phyloP scores from a whole-genome alignment of 805 yeast species.

The Candida caryicola region DNA sequence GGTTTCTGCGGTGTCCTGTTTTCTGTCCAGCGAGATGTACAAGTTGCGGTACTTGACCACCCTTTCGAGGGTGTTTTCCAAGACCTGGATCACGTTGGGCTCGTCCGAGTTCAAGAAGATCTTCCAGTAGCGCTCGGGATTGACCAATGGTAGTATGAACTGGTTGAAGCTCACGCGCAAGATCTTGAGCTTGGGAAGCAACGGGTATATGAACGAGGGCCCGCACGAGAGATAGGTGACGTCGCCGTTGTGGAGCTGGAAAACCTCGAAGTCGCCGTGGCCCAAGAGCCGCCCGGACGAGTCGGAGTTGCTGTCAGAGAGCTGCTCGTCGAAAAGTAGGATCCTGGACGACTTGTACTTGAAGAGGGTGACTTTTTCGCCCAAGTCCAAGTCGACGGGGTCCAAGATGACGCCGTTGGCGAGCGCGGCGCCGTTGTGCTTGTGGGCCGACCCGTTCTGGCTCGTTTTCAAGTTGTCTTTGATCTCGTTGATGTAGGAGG shows the following conservation, averaged over 20 bases:
- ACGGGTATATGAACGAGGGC: constrained; percentile 65
- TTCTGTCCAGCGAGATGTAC: constrained; percentile 10
- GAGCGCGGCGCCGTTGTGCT: constrained; percentile 1
- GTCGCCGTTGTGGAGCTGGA: constrained; percentile 54
- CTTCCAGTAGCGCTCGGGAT: constrained; percentile 77
- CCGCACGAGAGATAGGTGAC: constrained; percentile 68
- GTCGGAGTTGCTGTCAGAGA: constrained; percentile 14
- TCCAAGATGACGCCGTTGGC: constrained; percentile 9
- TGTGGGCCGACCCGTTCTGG: not conserved
- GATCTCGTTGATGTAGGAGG: constrained; percentile 23
- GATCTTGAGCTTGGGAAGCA: constrained; percentile 61
- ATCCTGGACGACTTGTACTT: constrained; percentile 30
- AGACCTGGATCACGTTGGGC: constrained; percentile 18
- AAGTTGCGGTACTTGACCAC: constrained; percentile 45
- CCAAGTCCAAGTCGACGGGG: constrained; percentile 24
- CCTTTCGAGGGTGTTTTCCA: constrained; percentile 37
- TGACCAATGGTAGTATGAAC: constrained; percentile 63
- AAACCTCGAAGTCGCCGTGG: constrained; percentile 58
- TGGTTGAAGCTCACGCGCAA: constrained; percentile 46
- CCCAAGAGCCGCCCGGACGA: constrained; percentile 51
- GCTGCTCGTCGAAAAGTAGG: constrained; percentile 35
- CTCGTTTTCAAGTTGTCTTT: constrained; percentile 23
- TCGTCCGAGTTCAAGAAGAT: constrained; percentile 38
- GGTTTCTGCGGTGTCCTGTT: not conserved
- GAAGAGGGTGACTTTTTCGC: constrained; percentile 37